Evolutionary conservation across 345 rosid species (phyloP), one percentile per base, ranked within the genome.

Genomic region (Acer campestre): DNA sequence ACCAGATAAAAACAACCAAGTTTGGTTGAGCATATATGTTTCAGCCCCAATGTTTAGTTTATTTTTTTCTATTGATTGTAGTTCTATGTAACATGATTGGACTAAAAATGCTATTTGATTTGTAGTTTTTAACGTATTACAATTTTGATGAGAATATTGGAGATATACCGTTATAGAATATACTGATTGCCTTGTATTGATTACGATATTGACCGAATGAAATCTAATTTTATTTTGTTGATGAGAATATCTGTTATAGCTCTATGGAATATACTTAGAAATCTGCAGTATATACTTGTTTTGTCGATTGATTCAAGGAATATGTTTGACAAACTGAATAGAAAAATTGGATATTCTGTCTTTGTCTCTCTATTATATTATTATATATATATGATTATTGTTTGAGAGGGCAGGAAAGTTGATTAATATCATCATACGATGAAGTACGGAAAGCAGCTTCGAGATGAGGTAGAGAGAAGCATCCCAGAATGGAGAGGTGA

Each of bases 371-470:
- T 20, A 16, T 59, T 59, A 20, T 59, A 59, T 14, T 31, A 31
- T 4, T 4, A 17, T 53, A 12, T 53, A 12, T 53, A 16, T 4
- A 63, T 29, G 27, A 25, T 27, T 64, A 2, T 63, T 2, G 6
- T 64, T 7, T 49, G 12, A 27, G 8, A 35, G 13, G n/a, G 29
- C 16, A 63, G 23, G 10, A 16, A 29, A 18, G 51, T 1, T 20
- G 10, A 59, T 27, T 17, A 16, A 17, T 69, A 29, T 14, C 11
- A 56, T 20, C 49, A 18, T 56, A 59, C 62, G 4, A 87, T 87
- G 90, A 80, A 83, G 75, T 81, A 80, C 48, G 84, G 84, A 49
- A 85, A 87, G 70, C 71, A 67, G 58, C 83, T 83, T n/a, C 81
- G 88, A 0, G 70, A 73, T 0, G 87, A 87, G 83, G 68, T 82